Evolutionary conservation across 1,139 yeast species (phyloP).

Genomic region (Candida tropicalis): DNA sequence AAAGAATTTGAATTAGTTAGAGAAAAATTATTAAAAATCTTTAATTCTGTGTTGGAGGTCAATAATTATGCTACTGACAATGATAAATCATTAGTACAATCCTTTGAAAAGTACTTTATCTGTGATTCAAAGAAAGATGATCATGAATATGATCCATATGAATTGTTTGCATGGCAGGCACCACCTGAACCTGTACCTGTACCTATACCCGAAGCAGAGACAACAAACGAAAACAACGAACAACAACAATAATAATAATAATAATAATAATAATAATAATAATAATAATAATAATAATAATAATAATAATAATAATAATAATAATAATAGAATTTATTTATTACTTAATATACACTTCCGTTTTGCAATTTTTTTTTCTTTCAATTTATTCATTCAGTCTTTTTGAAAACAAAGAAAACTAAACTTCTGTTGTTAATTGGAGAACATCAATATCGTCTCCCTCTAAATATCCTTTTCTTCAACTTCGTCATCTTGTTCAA

Average conservation of each 20-base stretch:
- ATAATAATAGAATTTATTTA: conserved; percentile 2
- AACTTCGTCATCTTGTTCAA: conserved; percentile 18
- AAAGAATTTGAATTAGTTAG: conserved; percentile 62
- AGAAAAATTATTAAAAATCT: conserved; percentile 57
- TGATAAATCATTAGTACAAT: conserved; percentile 28
- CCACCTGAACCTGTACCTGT: no score
- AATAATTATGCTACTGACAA: conserved; percentile 7
- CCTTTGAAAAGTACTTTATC: conserved; percentile 70
- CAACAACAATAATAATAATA: neutral
- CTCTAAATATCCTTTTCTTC: conserved; percentile 13
- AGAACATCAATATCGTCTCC: no score
- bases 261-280: conserved; percentile 7
- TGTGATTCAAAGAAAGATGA: conserved; percentile 52
- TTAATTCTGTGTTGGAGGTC: conserved; percentile 50
- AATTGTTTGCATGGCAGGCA: conserved; percentile 35
- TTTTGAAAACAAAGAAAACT: neutral
- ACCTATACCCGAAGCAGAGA: no score
- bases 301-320: conserved; percentile 6
- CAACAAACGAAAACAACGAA: neutral
- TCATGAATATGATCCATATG: conserved; percentile 43
- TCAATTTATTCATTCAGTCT: neutral
- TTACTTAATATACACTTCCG: conserved; percentile 1
- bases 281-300: neutral
- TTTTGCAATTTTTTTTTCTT: no score
- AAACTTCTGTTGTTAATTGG: neutral